These are phyloP conservation scores for Penicillium rolfsii DNA, from an alignment of 2,329 filamentous ascomycete genomes.

Conservation along the genomic window DNA sequence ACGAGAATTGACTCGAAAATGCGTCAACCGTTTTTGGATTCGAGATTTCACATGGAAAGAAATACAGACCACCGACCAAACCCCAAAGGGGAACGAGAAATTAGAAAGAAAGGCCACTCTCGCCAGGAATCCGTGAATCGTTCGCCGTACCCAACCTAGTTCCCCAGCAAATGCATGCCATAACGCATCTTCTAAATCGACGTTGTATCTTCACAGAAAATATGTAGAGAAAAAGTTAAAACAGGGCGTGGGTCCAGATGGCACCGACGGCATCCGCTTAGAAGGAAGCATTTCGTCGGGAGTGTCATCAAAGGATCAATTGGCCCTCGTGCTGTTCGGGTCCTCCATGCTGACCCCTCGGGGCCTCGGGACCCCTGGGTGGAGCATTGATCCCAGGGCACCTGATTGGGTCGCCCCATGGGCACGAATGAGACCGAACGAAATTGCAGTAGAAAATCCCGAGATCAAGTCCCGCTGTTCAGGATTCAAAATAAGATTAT, in stretches of 20 bases:
- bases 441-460: neutral
- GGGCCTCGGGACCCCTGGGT: neutral
- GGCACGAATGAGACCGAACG: neutral
- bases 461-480: neutral
- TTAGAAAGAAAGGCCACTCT: constrained; percentile 21
- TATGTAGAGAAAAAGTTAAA: constrained; percentile 20
- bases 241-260: neutral
- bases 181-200: constrained; percentile 39
- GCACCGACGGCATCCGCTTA: neutral
- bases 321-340: neutral
- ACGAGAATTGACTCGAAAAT: neutral
- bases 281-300: neutral
- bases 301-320: neutral
- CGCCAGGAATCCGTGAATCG: constrained; percentile 28
- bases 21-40: constrained; percentile 18
- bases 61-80: constrained; percentile 16
- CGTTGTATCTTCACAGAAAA: constrained; percentile 33
- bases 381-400: neutral
- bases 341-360: neutral
- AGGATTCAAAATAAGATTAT: neutral
- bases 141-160: constrained; percentile 32
- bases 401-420: neutral
- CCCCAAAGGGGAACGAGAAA: constrained; percentile 9
- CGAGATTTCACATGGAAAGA: constrained; percentile 20
- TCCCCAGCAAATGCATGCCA: constrained; percentile 36